Conservation (phyloP, 495 filamentous ascomycete genomes). For the Xylaria scruposa region DNA sequence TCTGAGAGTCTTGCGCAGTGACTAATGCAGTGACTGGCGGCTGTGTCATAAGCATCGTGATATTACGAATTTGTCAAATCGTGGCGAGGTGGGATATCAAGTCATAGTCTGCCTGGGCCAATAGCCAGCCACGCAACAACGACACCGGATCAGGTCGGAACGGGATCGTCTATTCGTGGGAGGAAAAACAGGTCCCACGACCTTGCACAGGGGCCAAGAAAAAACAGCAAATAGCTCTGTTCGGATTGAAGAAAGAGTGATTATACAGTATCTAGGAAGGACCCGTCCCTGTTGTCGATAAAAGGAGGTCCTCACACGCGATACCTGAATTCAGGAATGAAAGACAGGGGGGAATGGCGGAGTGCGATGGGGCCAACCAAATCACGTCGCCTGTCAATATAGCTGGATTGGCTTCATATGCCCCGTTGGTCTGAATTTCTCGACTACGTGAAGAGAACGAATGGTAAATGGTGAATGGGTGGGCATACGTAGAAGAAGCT, state of each 20-base stretch:
- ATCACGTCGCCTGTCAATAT: slow-evolving; percentile 17
- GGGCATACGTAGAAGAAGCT: not conserved
- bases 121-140: slow-evolving; percentile 3
- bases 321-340: slow-evolving; percentile 13
- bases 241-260: slow-evolving; percentile 1
- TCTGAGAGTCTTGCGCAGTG: slow-evolving; percentile 51
- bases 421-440: not conserved
- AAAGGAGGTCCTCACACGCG: slow-evolving; percentile 25
- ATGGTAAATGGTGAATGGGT: not conserved
- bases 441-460: not conserved
- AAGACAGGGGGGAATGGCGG: slow-evolving; percentile 24
- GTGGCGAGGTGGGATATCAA: slow-evolving; percentile 32
- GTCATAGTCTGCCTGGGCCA: slow-evolving; percentile 34
- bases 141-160: slow-evolving; percentile 23
- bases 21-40: slow-evolving; percentile 53
- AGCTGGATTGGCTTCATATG: slow-evolving; percentile 6
- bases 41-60: slow-evolving; percentile 61
- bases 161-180: slow-evolving; percentile 26
- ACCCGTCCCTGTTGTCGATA: slow-evolving; percentile 21
- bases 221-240: not conserved
- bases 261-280: not conserved
- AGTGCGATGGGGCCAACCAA: slow-evolving; percentile 21
- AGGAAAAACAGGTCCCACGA: not conserved
- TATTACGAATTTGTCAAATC: slow-evolving; percentile 38
- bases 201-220: not conserved